Conservation (phyloP, 2,329 filamentous ascomycete species). For the Verticillium nonalfalfae region DNA sequence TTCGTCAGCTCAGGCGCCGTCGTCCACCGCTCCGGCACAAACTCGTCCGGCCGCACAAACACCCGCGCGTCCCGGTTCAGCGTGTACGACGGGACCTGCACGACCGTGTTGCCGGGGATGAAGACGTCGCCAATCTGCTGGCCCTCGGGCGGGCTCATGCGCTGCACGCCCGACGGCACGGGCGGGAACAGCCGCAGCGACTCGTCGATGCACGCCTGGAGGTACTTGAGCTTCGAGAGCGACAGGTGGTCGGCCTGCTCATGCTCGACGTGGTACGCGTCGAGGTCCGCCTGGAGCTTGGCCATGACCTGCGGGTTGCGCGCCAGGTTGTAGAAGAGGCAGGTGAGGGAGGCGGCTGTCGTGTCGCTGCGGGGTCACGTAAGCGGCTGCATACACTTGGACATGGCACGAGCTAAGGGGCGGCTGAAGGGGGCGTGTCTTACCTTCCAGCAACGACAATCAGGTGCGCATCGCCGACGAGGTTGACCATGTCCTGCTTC, state of each 20-base stretch:
- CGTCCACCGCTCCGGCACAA: constrained; percentile 17
- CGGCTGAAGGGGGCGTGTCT: background rate
- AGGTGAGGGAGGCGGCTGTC: constrained; percentile 9
- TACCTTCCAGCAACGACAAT: constrained; percentile 25
- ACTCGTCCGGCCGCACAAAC: constrained; percentile 15
- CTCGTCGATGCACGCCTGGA: constrained; percentile 33
- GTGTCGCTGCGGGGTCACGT: constrained; percentile 8
- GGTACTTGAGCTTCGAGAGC: constrained; percentile 17
- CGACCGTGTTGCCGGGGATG: constrained; percentile 28
- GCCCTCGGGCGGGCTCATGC: constrained; percentile 30
- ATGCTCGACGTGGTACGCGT: constrained; percentile 11
- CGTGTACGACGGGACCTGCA: constrained; percentile 20
- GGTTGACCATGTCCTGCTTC: constrained; percentile 15
- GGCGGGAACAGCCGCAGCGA: constrained; percentile 28
- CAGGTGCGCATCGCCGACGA: constrained; percentile 20
- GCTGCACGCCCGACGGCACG: constrained; percentile 24
- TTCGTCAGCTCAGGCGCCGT: constrained; percentile 11
- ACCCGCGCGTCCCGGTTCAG: constrained; percentile 10
- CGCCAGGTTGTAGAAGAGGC: constrained; percentile 11
- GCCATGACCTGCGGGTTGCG: constrained; percentile 1
- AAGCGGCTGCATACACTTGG: background rate
- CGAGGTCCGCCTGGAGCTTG: constrained; percentile 3
- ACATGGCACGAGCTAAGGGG: too few species aligned
- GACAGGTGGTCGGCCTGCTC: constrained; percentile 9
- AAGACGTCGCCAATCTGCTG: constrained; percentile 21